These are phyloP conservation scores for Sistotremastrum suecicum DNA, from an alignment of 768 basidiomycete species.

Conservation along the genomic window DNA sequence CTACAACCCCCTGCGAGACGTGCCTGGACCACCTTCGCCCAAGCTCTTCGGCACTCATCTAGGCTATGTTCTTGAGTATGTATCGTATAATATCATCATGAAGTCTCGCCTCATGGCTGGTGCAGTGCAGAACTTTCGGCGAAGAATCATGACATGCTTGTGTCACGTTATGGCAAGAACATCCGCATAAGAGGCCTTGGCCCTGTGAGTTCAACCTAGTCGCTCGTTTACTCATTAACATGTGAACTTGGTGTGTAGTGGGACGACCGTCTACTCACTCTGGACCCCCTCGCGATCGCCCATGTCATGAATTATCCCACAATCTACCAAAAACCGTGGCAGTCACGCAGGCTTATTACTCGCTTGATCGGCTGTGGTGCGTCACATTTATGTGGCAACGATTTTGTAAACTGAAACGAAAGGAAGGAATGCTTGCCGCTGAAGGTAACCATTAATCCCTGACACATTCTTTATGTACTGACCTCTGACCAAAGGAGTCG, in stretches of 20 bases:
- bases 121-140: constrained; percentile 18
- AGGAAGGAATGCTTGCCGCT: constrained; percentile 50
- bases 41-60: constrained; percentile 42
- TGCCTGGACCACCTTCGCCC: constrained; percentile 47
- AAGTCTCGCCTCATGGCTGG: neutral
- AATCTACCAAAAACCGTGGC: constrained; percentile 75
- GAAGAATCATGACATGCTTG: constrained; percentile 34
- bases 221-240: neutral
- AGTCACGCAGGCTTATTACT: constrained; percentile 59
- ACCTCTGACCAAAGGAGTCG: constrained; percentile 1
- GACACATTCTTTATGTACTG: neutral
- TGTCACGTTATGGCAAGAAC: constrained; percentile 50
- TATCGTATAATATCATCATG: constrained; percentile 5
- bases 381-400: constrained; percentile 1
- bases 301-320: constrained; percentile 62
- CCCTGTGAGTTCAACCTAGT: constrained; percentile 37
- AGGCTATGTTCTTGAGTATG: constrained; percentile 42
- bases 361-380: constrained; percentile 60
- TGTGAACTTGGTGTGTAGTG: constrained; percentile 28
- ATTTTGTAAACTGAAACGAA: neutral
- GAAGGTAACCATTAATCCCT: constrained; percentile 35
- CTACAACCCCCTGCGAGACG: constrained; percentile 31
- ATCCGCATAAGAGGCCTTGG: constrained; percentile 54
- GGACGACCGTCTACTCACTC: constrained; percentile 66
- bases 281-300: constrained; percentile 62